Evolutionary conservation across 371 early-diverging fungal genomes (phyloP).

Genomic region (Mortierella sp.): DNA sequence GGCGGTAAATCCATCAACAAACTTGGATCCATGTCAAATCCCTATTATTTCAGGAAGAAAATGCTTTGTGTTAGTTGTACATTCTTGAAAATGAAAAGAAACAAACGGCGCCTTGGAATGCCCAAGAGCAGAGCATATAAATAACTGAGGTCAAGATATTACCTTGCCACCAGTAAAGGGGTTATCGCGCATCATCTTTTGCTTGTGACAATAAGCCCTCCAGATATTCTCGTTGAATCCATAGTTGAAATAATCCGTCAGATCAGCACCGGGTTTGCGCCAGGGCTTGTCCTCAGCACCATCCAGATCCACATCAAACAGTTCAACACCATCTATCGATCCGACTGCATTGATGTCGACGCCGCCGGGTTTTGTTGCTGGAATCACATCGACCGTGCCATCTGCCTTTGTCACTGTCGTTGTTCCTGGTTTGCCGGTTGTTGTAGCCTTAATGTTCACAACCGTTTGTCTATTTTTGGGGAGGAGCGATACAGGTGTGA

Average conservation of each 20-base stretch:
- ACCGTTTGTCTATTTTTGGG: slow-evolving; percentile 58
- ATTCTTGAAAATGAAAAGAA: background rate
- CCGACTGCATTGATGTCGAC: slow-evolving; percentile 84
- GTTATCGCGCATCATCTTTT: slow-evolving; percentile 84
- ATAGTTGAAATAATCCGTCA: slow-evolving; percentile 99
- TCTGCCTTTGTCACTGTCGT: slow-evolving; percentile 51
- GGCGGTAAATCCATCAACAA: slow-evolving; percentile 48
- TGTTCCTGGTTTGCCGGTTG: slow-evolving; percentile 45
- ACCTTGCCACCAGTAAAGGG: slow-evolving; percentile 43
- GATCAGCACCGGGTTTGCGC: slow-evolving; percentile 98
- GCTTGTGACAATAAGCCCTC: slow-evolving; percentile 92
- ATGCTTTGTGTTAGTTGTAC: background rate
- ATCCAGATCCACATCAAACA: slow-evolving; percentile 93
- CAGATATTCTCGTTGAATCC: slow-evolving; percentile 98
- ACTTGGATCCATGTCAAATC: slow-evolving; percentile 49
- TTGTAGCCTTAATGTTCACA: slow-evolving; percentile 72
- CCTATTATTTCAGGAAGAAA: slow-evolving; percentile 14
- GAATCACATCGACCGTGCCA: slow-evolving; percentile 44
- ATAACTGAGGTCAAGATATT: background rate
- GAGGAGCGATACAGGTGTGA: background rate
- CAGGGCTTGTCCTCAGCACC: slow-evolving; percentile 96
- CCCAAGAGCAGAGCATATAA: background rate
- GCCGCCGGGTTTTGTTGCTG: slow-evolving; percentile 63
- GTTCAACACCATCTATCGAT: slow-evolving; percentile 81
- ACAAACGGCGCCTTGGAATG: background rate